Conservation (phyloP, 78 protist species). For the Dictyostelium capitatum region DNA sequence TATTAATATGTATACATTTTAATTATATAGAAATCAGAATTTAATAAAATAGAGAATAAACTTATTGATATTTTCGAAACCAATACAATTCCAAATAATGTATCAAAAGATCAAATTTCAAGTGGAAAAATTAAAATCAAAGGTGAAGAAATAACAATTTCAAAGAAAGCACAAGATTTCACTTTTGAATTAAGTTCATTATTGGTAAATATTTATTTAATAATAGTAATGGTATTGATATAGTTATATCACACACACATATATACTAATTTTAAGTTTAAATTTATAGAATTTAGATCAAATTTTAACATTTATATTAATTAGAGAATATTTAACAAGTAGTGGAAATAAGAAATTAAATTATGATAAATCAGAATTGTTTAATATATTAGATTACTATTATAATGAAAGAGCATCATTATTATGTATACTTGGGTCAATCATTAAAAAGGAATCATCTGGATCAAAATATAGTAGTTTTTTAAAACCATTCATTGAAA, state of each 20-base stretch:
- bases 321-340: slow-evolving; percentile 21
- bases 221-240: too few relatives aligned
- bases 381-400: slow-evolving; percentile 25
- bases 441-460: slow-evolving; percentile 17
- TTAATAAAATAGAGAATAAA: slow-evolving; percentile 24
- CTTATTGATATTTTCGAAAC: slow-evolving; percentile 7
- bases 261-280: too few relatives aligned
- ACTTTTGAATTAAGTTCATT: slow-evolving; percentile 37
- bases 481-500: not conserved
- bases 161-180: slow-evolving; percentile 32
- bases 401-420: slow-evolving; percentile 44
- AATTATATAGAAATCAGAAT: slow-evolving; percentile 5
- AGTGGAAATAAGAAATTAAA: not conserved
- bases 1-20: too few relatives aligned
- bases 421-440: slow-evolving; percentile 32
- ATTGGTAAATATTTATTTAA: slow-evolving; percentile 40
- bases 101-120: slow-evolving; percentile 38
- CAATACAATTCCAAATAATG: slow-evolving; percentile 10
- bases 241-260: too few relatives aligned
- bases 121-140: slow-evolving; percentile 49
- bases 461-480: not conserved
- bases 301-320: slow-evolving; percentile 42
- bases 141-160: slow-evolving; percentile 10
- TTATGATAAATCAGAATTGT: slow-evolving; percentile 22
- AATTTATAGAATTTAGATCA: slow-evolving; percentile 38